Percentiles rank a stretch among this genome's conserved stretches.
phyloP scores from a whole-genome alignment of 441 rosid species.

The Manihot esculenta region DNA sequence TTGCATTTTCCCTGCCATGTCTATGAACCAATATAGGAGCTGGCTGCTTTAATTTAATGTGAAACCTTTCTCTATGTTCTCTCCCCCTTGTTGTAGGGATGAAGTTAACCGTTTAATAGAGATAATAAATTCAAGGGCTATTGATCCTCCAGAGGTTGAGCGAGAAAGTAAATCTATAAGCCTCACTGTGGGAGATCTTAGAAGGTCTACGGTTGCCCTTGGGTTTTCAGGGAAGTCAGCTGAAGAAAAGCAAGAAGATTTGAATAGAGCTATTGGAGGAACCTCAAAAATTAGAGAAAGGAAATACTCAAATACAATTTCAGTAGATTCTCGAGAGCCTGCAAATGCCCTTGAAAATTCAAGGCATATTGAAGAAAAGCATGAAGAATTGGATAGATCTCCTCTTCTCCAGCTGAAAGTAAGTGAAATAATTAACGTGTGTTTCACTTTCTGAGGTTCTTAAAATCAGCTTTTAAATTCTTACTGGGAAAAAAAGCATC shows the following conservation, averaged over 20 bases:
- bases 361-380: constrained; percentile 34
- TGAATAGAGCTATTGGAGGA: constrained; percentile 32
- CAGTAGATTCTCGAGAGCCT: constrained; percentile 31
- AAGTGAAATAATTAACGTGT: constrained; percentile 32
- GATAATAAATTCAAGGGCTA: constrained; percentile 62
- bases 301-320: background rate
- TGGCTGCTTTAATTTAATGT: constrained; percentile 9
- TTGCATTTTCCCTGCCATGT: background rate
- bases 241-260: constrained; percentile 38
- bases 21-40: background rate
- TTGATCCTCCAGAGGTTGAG: constrained; percentile 39
- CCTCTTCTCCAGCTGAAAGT: constrained; percentile 50
- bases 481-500: background rate
- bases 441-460: constrained; percentile 14
- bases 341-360: constrained; percentile 33
- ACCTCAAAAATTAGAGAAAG: constrained; percentile 24
- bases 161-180: constrained; percentile 36
- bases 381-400: constrained; percentile 36
- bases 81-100: constrained; percentile 44
- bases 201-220: constrained; percentile 29
- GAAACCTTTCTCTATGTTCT: constrained; percentile 13
- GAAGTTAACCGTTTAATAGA: constrained; percentile 62
- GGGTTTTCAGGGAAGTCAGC: constrained; percentile 36
- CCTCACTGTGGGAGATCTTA: constrained; percentile 25
- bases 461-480: background rate